Base-by-base conservation (phyloP, 169 alveolate species). In the Eimeria falciformis region DNA sequence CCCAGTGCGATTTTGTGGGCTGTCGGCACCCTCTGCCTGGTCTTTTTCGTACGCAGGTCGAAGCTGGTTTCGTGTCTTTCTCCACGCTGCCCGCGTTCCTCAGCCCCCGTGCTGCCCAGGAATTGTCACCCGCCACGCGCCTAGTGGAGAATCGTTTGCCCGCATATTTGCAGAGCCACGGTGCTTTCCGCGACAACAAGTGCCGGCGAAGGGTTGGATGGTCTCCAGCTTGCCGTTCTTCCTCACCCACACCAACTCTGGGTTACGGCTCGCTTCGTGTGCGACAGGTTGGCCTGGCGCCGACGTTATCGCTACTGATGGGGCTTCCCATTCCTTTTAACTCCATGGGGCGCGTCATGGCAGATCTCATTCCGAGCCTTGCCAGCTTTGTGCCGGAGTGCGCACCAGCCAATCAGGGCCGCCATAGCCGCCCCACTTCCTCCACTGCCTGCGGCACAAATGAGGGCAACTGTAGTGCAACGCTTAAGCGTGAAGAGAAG, bases 261-360 rank as follows among this genome's bases (percentile, higher is more conserved):
- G 89, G 89, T 65, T 81, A 81, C 56, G 89, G 89, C 14, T 25
- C 89, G 17, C 82, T 69, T 9, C 93, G 93, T 27, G 68, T 91
- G 6, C 78, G 78, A 5, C 94, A 91, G 91, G 94, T 91, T 62
- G 94, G 88, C 88, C 55, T 83, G 91, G 87, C 91, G 69, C 75
- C 94, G 45, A 91, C 94, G 33, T 62, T 68, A 45, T 79, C 94
- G 3, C 78, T 91, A n/a, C 91, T 91, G 12, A 29, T 91, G 5
- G 94, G 94, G 12, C 66, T 89, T 37, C 93, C 93, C 40, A 89
- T 89, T 65, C 93, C 93, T 29, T 89, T 89, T 40, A 56, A 66
- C 58, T 55, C 89, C 50, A 45, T 89, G 46, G 93, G 93, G n/a
- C 0, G 90, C 65, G 43, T 89, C 37, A 89, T 89, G 45, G 86